These are phyloP conservation scores for Venustampulla echinocandica DNA, from an alignment of 495 filamentous ascomycete genomes.

Conservation along the genomic window DNA sequence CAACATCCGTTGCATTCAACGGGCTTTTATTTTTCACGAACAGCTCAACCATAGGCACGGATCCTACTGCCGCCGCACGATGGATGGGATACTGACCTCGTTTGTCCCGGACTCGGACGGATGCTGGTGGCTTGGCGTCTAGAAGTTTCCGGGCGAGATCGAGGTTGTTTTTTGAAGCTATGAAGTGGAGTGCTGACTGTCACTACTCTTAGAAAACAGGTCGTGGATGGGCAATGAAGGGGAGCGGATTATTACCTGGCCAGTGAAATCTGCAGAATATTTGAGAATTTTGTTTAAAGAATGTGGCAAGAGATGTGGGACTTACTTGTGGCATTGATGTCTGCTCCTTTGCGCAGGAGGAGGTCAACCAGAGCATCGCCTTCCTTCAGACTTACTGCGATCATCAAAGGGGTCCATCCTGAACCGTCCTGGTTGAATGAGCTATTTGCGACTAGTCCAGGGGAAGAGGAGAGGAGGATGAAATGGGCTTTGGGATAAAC, in stretches of 20 bases:
- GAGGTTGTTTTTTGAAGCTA: slow-evolving; percentile 80
- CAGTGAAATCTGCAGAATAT: slow-evolving; percentile 37
- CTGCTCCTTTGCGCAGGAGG: slow-evolving; percentile 70
- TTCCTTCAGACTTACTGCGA: slow-evolving; percentile 71
- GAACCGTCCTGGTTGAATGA: slow-evolving; percentile 57
- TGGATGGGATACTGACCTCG: slow-evolving; percentile 81
- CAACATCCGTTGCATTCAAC: slow-evolving; percentile 75
- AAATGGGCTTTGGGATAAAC: neutral
- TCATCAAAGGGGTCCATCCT: slow-evolving; percentile 95
- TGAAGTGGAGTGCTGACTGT: slow-evolving; percentile 84
- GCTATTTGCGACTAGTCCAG: too few relatives aligned
- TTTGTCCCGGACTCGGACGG: slow-evolving; percentile 75
- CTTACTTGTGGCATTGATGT: slow-evolving; percentile 61
- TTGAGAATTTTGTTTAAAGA: slow-evolving; percentile 10
- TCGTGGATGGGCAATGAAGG: neutral
- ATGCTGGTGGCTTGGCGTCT: slow-evolving; percentile 58
- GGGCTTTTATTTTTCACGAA: slow-evolving; percentile 74
- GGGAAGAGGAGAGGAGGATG: slow-evolving; percentile 2
- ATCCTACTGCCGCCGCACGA: slow-evolving; percentile 83
- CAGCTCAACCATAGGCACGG: slow-evolving; percentile 72
- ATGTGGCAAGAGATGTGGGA: slow-evolving; percentile 17
- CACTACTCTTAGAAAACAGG: neutral
- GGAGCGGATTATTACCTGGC: slow-evolving; percentile 39
- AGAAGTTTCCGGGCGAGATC: slow-evolving; percentile 72
- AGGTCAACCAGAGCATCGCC: slow-evolving; percentile 61